These are phyloP conservation scores for Scheffersomyces ergatensis DNA, from an alignment of 805 yeast species.

Conservation along the genomic window DNA sequence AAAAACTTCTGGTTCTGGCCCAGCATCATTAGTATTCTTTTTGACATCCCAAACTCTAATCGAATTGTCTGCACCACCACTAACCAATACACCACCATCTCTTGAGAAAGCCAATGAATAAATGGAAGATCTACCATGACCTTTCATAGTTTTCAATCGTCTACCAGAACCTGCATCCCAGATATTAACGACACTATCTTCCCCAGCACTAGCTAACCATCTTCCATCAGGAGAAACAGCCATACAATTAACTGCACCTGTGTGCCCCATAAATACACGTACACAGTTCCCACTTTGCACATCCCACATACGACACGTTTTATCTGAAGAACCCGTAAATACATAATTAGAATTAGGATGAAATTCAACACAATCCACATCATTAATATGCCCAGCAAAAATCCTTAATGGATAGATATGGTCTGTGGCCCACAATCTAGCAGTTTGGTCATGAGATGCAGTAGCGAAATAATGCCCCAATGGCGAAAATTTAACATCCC, in stretches of 20 bases:
- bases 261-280: constrained; percentile 88
- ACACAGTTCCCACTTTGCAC: constrained; percentile 84
- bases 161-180: constrained; percentile 96
- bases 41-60: constrained; percentile 96
- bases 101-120: constrained; percentile 80
- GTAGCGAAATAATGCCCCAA: constrained; percentile 98
- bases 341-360: constrained; percentile 96
- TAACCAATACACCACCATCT: constrained; percentile 86
- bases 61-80: constrained; percentile 89
- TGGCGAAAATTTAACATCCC: constrained; percentile 96
- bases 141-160: constrained; percentile 84
- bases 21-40: constrained; percentile 76
- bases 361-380: constrained; percentile 91
- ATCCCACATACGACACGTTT: constrained; percentile 98
- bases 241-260: constrained; percentile 80
- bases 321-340: constrained; percentile 93
- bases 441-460: constrained; percentile 96
- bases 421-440: constrained; percentile 96
- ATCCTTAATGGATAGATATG: constrained; percentile 94
- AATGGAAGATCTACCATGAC: constrained; percentile 86
- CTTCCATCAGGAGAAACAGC: constrained; percentile 97
- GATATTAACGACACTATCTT: constrained; percentile 80
- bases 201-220: constrained; percentile 94
- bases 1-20: constrained; percentile 74
- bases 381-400: constrained; percentile 96